These are phyloP conservation scores for Mycena galericulata DNA, from an alignment of 768 basidiomycete genomes.

Conservation along the genomic window DNA sequence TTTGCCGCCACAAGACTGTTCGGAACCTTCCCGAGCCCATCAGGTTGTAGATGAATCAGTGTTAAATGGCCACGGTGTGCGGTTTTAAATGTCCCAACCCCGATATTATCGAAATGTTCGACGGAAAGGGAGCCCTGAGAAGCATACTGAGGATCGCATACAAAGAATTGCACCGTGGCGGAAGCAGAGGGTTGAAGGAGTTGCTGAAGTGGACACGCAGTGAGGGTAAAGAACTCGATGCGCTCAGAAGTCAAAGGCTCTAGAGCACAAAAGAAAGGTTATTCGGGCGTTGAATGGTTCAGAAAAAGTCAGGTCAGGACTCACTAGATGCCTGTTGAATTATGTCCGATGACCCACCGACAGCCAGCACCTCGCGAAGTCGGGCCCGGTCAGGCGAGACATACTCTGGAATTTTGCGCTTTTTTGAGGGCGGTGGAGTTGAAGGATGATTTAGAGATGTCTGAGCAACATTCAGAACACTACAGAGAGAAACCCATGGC, in stretches of 20 bases:
- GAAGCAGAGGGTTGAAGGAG: background rate
- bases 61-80: background rate
- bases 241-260: slow-evolving; percentile 10
- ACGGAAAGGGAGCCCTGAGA: background rate
- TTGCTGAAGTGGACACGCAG: background rate
- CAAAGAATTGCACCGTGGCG: background rate
- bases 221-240: background rate
- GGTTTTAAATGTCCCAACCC: slow-evolving; percentile 13
- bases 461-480: background rate
- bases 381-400: slow-evolving; percentile 1
- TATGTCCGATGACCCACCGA: background rate
- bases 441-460: background rate
- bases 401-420: slow-evolving; percentile 5
- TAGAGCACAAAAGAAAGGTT: background rate
- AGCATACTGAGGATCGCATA: background rate
- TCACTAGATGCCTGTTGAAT: background rate
- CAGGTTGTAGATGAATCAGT: background rate
- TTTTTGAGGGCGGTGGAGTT: slow-evolving; percentile 5
- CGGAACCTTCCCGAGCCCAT: background rate
- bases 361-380: background rate
- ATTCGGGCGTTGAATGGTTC: background rate
- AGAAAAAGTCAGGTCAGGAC: background rate
- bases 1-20: slow-evolving; percentile 4
- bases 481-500: background rate
- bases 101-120: background rate